Conservation (phyloP, 73 alveolate species). For the Paramecium sexaurelia region DNA sequence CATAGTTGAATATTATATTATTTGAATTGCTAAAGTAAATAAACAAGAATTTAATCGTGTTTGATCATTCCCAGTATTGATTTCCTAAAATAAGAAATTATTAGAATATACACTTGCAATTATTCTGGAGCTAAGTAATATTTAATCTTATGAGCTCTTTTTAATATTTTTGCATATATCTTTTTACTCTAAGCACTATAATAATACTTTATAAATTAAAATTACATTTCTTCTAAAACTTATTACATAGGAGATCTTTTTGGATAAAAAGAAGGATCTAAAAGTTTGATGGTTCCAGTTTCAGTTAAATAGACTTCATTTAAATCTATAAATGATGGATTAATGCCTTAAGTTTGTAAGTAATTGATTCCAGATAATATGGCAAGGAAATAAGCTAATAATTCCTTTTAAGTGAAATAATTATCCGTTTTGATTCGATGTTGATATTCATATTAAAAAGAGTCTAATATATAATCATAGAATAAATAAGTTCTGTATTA, state of each 20-base stretch:
- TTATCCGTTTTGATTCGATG: background rate
- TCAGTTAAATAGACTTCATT: background rate
- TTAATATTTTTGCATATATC: background rate
- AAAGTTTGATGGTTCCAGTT: background rate
- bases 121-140: background rate
- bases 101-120: background rate
- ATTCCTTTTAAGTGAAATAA: background rate
- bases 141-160: background rate
- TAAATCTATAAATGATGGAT: background rate
- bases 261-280: conserved; percentile 9
- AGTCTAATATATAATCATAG: background rate
- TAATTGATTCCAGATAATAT: background rate
- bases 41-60: conserved; percentile 9
- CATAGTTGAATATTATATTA: background rate
- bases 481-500: background rate
- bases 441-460: background rate
- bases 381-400: background rate
- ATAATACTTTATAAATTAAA: background rate
- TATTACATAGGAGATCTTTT: background rate
- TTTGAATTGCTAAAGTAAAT: background rate
- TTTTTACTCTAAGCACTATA: background rate
- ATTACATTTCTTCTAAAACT: background rate
- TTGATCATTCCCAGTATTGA: background rate
- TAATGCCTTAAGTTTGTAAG: background rate
- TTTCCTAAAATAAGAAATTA: background rate